A percentile compares a stretch with the other conserved stretches of the same genome.
phyloP scores from a whole-genome alignment of 2,329 filamentous ascomycete genomes.

The Stenocarpella maydis region DNA sequence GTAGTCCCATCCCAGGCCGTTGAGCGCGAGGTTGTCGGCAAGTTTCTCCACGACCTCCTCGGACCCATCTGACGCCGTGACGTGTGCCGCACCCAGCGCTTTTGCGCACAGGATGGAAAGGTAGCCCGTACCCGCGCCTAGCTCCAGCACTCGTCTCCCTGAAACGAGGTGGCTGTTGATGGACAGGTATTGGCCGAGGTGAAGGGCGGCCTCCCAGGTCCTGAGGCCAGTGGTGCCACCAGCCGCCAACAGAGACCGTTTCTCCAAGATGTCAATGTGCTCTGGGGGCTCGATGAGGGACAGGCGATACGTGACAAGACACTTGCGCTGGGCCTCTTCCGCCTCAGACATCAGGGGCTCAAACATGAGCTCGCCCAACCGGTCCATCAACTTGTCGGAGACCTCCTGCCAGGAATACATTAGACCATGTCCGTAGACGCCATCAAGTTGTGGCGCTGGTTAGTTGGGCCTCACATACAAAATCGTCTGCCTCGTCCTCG shows the following conservation, averaged over 20 bases:
- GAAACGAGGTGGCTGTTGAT: conserved; percentile 53
- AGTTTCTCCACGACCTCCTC: conserved; percentile 74
- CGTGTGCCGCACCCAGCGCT: conserved; percentile 64
- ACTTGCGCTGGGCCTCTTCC: conserved; percentile 73
- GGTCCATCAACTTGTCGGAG: conserved; percentile 79
- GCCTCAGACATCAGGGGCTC: conserved; percentile 70
- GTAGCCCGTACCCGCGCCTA: conserved; percentile 81
- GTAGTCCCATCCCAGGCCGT: conserved; percentile 60
- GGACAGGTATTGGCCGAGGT: conserved; percentile 75
- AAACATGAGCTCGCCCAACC: conserved; percentile 71
- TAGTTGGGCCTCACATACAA: conserved; percentile 69
- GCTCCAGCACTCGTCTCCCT: conserved; percentile 70
- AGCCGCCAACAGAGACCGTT: conserved; percentile 72
- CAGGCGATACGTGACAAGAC: conserved; percentile 76
- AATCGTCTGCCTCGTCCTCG: conserved; percentile 77
- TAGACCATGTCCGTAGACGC: neutral
- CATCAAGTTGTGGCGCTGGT: no score
- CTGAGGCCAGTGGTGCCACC: conserved; percentile 78
- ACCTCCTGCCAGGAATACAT: conserved; percentile 69
- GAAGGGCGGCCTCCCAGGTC: conserved; percentile 83
- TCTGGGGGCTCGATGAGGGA: conserved; percentile 45
- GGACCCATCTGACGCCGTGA: conserved; percentile 78
- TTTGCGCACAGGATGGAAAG: conserved; percentile 78
- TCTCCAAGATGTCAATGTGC: conserved; percentile 72
- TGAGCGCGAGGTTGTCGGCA: conserved; percentile 73